phyloP scores from a whole-genome alignment of 2,329 filamentous ascomycete species.

The Xylaria sp. region DNA sequence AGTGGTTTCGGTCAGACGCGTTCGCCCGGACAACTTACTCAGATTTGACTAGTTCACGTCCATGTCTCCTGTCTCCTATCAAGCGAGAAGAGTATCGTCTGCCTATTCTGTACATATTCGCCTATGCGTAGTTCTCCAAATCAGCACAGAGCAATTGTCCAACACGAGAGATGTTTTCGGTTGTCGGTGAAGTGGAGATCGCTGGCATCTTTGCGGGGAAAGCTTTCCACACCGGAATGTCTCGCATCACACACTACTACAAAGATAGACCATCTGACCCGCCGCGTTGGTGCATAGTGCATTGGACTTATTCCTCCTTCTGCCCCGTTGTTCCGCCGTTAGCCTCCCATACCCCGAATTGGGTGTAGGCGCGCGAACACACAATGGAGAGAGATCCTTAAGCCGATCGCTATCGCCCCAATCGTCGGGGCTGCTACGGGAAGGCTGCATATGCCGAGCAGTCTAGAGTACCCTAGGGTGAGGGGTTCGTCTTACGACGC shows the following conservation, averaged over 20 bases:
- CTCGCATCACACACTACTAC: not conserved
- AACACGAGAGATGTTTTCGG: constrained; percentile 32
- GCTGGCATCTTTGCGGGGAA: constrained; percentile 22
- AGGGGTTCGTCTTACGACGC: constrained; percentile 10
- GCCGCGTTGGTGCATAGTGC: not conserved
- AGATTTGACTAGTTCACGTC: constrained; percentile 6
- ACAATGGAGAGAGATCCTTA: not conserved
- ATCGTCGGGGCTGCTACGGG: constrained; percentile 2
- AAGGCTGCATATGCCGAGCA: constrained; percentile 28
- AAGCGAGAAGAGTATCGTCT: not conserved
- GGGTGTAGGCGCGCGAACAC: not conserved
- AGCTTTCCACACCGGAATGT: constrained; percentile 18
- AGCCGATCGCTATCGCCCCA: constrained; percentile 10
- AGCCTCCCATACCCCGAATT: not conserved
- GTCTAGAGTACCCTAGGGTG: constrained; percentile 10
- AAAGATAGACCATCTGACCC: not conserved
- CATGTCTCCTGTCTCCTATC: not conserved
- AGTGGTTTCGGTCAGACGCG: constrained; percentile 13
- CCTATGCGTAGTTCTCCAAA: not conserved
- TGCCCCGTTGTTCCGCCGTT: not conserved
- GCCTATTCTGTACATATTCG: not conserved
- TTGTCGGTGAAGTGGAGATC: constrained; percentile 46
- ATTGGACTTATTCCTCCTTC: constrained; percentile 1
- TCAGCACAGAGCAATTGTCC: not conserved
- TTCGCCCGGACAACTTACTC: constrained; percentile 8